Conservation (phyloP, 768 basidiomycete genomes). For the Boletus rubroflammeus region DNA sequence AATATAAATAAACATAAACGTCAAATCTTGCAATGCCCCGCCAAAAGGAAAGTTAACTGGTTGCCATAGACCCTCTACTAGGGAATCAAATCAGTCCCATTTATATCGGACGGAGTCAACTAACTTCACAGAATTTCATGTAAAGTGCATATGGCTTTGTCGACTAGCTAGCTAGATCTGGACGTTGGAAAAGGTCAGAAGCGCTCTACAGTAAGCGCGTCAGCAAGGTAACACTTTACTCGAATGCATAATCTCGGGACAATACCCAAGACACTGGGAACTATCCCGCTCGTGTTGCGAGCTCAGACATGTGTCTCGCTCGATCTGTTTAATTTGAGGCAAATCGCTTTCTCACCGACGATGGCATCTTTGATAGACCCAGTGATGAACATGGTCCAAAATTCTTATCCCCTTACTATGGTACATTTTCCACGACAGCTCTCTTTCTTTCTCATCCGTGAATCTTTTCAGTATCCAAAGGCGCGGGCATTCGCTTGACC, state of each 20-base stretch:
- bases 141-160: too few relatives aligned
- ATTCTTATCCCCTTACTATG: neutral
- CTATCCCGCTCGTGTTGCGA: neutral
- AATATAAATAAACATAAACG: too few relatives aligned
- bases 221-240: neutral
- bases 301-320: neutral
- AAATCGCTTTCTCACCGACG: neutral
- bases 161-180: too few relatives aligned
- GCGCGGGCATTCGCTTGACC: conserved; percentile 5
- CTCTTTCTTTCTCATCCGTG: neutral
- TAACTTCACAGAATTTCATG: too few relatives aligned
- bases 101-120: too few relatives aligned
- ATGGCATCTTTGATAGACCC: neutral
- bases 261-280: neutral
- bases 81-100: too few relatives aligned
- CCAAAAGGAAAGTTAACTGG: too few relatives aligned
- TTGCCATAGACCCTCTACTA: too few relatives aligned
- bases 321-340: too few relatives aligned
- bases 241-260: neutral
- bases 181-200: too few relatives aligned
- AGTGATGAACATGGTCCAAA: neutral
- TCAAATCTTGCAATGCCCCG: too few relatives aligned
- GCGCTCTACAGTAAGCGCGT: neutral
- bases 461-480: conserved; percentile 11
- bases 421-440: neutral